Base-by-base conservation (phyloP, 306 rosid genomes). In the Vigna mungo region DNA sequence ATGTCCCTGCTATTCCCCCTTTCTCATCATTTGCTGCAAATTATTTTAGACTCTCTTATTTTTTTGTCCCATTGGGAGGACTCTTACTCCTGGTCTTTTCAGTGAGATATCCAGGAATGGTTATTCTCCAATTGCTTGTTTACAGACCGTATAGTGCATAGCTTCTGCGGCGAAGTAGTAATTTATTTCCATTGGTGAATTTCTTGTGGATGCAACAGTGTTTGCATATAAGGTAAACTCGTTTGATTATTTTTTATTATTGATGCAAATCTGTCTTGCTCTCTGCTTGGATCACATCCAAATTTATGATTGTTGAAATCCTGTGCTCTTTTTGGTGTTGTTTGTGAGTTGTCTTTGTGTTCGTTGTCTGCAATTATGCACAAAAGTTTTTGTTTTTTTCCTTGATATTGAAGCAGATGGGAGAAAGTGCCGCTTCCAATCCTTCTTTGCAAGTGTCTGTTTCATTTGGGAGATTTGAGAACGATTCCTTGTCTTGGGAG, bases 391-490 rank as follows among this genome's bases (percentile, higher is more conserved):
- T 83, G 74, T 41, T 75, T 76, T 71, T 41, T 68, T n/a, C 72
- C 41, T 60, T 75, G 81, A 39, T 69, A 77, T 61, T 41, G 74
- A 47, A 74, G 64, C 85, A 95, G 97, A 85, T 88, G 91, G 92
- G 89, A 34, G 97, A 88, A 83, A 83, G 75, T n/a, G 76, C 76
- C 55, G 88, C 89, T 71, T 75, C 88, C 49, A 87, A 86, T 76
- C 62, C 95, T 65, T 78, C 74, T 43, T 71, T 95, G 82, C 97
- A 95, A 79, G 94, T 90, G 79, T 95, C 98, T 21, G 90, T 95
- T 78, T 95, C 98, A 1, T 95, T 95, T 72, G 98, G 98, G 44
- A 85, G 93, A 78, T 95, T 95, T 78, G 97, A 90, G 91, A 92
- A 86, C 68, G 97, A 92, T 82, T 85, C 96, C 6, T 81, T 95